Percentiles rank a stretch among this genome's conserved stretches.
Conservation (phyloP, 352 stramenopile species). For the Elongisporangium undulatum region DNA sequence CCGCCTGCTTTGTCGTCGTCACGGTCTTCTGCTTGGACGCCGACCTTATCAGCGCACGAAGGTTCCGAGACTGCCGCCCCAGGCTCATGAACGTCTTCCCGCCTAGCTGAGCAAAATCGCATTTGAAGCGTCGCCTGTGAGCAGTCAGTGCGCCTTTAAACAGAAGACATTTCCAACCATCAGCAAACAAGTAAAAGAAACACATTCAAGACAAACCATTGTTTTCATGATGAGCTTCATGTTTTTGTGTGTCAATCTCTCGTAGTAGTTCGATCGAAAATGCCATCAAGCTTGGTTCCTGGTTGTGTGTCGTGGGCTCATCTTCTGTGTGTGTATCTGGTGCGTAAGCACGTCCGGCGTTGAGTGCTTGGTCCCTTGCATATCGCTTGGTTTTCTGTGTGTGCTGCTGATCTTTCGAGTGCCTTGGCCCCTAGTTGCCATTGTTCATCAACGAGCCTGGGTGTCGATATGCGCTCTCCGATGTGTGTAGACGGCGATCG, state of each 20-base stretch:
- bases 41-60: background rate
- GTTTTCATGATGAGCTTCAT: background rate
- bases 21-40: background rate
- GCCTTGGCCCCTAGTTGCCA: slow-evolving; percentile 17
- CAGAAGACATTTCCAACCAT: background rate
- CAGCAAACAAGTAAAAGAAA: background rate
- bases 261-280: background rate
- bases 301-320: slow-evolving; percentile 9
- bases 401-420: background rate
- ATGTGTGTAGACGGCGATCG: slow-evolving; percentile 24
- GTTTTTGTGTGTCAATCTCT: background rate
- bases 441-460: slow-evolving; percentile 47
- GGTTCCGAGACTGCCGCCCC: background rate
- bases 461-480: slow-evolving; percentile 35
- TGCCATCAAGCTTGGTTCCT: slow-evolving; percentile 4
- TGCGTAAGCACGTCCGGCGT: slow-evolving; percentile 3
- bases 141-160: background rate
- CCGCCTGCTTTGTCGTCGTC: background rate
- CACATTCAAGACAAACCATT: background rate
- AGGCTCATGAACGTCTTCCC: background rate
- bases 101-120: background rate
- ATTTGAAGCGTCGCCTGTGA: background rate
- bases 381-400: background rate
- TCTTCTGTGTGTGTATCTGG: slow-evolving; percentile 4
- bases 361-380: background rate